Percentiles rank a stretch among this genome's conserved stretches.
These are phyloP conservation scores for Sugiyamaella neomexicana DNA, from an alignment of 1,139 yeast species.

Conservation along the genomic window DNA sequence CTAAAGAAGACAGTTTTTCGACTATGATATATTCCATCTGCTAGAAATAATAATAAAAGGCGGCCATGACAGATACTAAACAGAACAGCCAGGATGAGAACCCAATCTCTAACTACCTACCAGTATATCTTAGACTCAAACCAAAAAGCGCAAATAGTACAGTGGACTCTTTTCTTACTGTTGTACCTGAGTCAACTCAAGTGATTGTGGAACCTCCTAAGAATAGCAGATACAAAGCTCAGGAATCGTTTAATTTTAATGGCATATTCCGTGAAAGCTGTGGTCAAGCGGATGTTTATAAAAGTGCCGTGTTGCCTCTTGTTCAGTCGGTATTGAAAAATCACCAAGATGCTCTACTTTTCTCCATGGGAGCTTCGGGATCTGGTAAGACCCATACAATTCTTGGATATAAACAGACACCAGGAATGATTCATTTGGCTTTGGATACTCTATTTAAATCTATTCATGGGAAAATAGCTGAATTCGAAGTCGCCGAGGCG, in stretches of 20 bases:
- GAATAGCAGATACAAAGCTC: constrained; percentile 34
- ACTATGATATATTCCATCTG: too few species aligned
- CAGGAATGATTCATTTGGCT: constrained; percentile 40
- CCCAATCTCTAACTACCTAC: constrained; percentile 26
- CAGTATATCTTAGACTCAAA: constrained; percentile 43
- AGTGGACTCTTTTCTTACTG: constrained; percentile 25
- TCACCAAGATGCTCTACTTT: constrained; percentile 44
- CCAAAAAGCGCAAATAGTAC: constrained; percentile 31
- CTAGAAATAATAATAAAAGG: too few species aligned
- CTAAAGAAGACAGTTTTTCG: too few species aligned
- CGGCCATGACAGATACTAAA: too few species aligned
- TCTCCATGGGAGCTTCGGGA: constrained; percentile 54
- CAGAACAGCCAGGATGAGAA: too few species aligned
- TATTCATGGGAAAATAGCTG: constrained; percentile 45
- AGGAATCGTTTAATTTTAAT: constrained; percentile 39
- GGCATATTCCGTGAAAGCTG: constrained; percentile 39
- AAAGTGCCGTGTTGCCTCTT: constrained; percentile 36
- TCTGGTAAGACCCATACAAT: constrained; percentile 47
- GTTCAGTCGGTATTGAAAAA: constrained; percentile 39
- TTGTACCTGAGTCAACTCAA: constrained; percentile 23
- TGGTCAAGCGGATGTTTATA: constrained; percentile 39
- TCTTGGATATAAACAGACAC: constrained; percentile 34
- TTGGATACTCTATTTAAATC: constrained; percentile 48
- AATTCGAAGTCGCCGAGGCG: constrained; percentile 41
- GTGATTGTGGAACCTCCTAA: constrained; percentile 31